Evolutionary conservation across 2,329 filamentous ascomycete species (phyloP).

Genomic region (Fusarium sp.): DNA sequence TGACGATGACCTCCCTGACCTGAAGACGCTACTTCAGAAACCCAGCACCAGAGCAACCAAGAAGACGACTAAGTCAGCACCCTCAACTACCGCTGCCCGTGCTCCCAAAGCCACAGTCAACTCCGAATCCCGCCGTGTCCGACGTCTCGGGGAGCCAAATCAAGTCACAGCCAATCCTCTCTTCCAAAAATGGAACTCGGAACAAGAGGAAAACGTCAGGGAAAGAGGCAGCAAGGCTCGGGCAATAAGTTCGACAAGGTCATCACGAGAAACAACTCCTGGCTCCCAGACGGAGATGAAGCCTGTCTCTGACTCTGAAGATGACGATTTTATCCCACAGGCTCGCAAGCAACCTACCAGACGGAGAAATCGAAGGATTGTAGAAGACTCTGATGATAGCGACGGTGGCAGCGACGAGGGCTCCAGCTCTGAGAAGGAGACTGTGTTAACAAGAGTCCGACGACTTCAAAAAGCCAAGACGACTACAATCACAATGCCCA

Average conservation of each 20-base stretch:
- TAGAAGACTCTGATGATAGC: constrained; percentile 42
- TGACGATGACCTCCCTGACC: constrained; percentile 58
- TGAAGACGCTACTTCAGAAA: constrained; percentile 49
- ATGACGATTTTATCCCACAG: constrained; percentile 17
- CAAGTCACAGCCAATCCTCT: constrained; percentile 47
- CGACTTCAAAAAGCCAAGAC: constrained; percentile 27
- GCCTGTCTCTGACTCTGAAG: background rate
- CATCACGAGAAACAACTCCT: constrained; percentile 5
- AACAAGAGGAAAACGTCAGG: constrained; percentile 30
- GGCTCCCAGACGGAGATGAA: background rate
- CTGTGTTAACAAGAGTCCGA: constrained; percentile 39
- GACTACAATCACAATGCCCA: background rate
- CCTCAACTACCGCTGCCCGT: constrained; percentile 32
- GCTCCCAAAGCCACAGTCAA: constrained; percentile 43
- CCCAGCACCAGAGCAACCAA: constrained; percentile 32
- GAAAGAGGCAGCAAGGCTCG: background rate
- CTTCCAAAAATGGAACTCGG: constrained; percentile 49
- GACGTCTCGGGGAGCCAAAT: constrained; percentile 45
- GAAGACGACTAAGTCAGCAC: constrained; percentile 8
- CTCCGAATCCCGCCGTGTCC: constrained; percentile 47
- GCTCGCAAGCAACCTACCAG: constrained; percentile 15
- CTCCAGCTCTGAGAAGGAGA: constrained; percentile 28
- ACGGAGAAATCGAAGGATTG: constrained; percentile 15
- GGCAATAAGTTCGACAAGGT: background rate
- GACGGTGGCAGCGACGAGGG: constrained; percentile 25